Percentiles rank a stretch among this genome's conserved stretches.
Evolutionary conservation across 2,329 filamentous ascomycete genomes (phyloP).

Genomic region (Exophiala phaeomuriformis): DNA sequence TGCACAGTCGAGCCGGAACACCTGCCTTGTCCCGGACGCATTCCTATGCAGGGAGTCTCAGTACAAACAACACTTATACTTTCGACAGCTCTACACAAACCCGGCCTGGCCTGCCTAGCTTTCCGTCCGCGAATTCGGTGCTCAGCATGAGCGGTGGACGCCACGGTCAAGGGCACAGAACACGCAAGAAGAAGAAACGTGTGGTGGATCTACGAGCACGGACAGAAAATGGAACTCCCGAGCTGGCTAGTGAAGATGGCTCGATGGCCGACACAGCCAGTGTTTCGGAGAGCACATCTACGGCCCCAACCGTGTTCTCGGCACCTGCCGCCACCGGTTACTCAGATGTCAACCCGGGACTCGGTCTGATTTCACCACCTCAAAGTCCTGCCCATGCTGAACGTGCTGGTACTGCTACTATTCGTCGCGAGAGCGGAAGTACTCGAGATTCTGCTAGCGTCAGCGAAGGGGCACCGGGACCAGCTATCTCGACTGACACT

Average conservation of each 20-base stretch:
- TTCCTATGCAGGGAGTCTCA: constrained; percentile 49
- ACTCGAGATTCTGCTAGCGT: constrained; percentile 10
- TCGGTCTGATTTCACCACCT: constrained; percentile 49
- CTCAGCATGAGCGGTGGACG: constrained; percentile 37
- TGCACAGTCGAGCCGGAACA: constrained; percentile 33
- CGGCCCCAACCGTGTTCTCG: constrained; percentile 44
- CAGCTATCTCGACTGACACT: not conserved
- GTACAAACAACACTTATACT: constrained; percentile 57
- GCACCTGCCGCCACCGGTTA: constrained; percentile 45
- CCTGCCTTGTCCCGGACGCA: constrained; percentile 55
- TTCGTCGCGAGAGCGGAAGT: not conserved
- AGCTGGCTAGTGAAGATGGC: constrained; percentile 39
- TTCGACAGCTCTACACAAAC: constrained; percentile 67
- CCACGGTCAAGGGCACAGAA: constrained; percentile 41
- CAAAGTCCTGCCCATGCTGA: constrained; percentile 36
- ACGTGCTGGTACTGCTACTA: not conserved
- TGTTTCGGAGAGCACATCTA: constrained; percentile 35
- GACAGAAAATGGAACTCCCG: constrained; percentile 35
- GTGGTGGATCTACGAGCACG: constrained; percentile 42
- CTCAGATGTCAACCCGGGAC: constrained; percentile 46
- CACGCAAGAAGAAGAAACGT: constrained; percentile 44
- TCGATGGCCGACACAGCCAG: constrained; percentile 27
- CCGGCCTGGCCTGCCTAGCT: constrained; percentile 37
- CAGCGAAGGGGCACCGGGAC: constrained; percentile 13
- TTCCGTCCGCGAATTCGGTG: constrained; percentile 36